Evolutionary conservation across 2,329 filamentous ascomycete species (phyloP), one percentile per base, ranked within the genome.

Genomic region (Alternaria gansuensis): DNA sequence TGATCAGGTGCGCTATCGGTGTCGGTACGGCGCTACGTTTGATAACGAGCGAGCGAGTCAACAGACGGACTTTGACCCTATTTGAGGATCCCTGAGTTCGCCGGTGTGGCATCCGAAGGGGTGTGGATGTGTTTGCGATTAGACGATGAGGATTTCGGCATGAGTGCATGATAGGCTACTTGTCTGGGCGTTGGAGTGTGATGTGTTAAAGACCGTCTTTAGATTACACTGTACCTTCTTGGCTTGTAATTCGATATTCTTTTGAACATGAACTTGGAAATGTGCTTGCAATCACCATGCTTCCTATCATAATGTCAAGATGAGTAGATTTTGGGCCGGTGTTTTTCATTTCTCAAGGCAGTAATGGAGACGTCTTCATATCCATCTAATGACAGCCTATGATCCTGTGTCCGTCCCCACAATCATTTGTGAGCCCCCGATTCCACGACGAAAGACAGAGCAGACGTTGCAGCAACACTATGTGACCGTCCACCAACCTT

Each of bases 21-120:
- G 54, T 49, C 56, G 65, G 17, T 72, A 68, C 46, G 56, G 62
- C 17, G 51, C 33, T 13, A 68, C 66, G 13, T 67, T 62, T 23
- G 68, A 68, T 51, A 69, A 72, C 33, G 64, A 71, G 54, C 57
- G 64, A 45, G 57, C 54, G 17, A 72, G 67, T 40, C 60, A 69
- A 37, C 62, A 70, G 53, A 67, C 62, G 29, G 59, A 68, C 28
- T 66, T 64, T 23, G 61, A 66, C 50, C 60, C 58, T 11, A 46
- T 48, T 28, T 53, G 37, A 49, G n/a, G 17, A n/a, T 10, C 24
- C n/a, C 9, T 13, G 9, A 33, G 10, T 7, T 52, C 14, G 24
- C 13, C n/a, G 21, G 21, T 36, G 13, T 26, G 31, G 44, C 8
- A 24, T 24, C 13, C 11, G 4, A 33, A n/a, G 29, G 21, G 44